Conservation (phyloP, 2,329 filamentous ascomycete genomes). For the Fusarium incarnatum region DNA sequence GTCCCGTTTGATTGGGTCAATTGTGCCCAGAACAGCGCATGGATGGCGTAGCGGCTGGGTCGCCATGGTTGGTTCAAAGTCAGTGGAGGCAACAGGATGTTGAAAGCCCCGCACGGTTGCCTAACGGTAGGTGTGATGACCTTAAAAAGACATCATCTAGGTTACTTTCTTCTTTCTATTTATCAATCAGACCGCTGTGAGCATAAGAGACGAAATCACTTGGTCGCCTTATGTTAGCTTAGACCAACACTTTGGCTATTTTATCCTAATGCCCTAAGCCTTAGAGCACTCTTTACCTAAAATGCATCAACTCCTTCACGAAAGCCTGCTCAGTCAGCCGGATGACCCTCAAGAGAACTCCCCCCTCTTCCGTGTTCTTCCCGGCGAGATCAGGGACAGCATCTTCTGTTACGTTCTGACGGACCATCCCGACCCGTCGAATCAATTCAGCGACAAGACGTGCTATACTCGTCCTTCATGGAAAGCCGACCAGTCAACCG, state of each 20-base stretch:
- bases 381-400: constrained; percentile 60
- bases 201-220: no score
- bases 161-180: background rate
- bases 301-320: background rate
- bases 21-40: background rate
- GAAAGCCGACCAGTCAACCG: constrained; percentile 51
- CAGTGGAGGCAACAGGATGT: background rate
- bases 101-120: constrained; percentile 24
- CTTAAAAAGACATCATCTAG: constrained; percentile 1
- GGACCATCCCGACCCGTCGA: constrained; percentile 51
- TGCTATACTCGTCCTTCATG: constrained; percentile 58
- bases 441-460: constrained; percentile 47
- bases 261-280: no score
- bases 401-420: constrained; percentile 59
- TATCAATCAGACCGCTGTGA: background rate
- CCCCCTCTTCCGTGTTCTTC: constrained; percentile 54
- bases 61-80: background rate
- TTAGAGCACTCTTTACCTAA: background rate
- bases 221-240: no score
- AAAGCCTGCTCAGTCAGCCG: background rate
- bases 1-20: background rate
- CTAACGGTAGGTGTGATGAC: background rate
- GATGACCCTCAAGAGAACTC: constrained; percentile 24
- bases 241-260: no score
- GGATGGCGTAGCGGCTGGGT: background rate